Conservation (phyloP, 768 basidiomycete species). For the Rhodotorula graminis region DNA sequence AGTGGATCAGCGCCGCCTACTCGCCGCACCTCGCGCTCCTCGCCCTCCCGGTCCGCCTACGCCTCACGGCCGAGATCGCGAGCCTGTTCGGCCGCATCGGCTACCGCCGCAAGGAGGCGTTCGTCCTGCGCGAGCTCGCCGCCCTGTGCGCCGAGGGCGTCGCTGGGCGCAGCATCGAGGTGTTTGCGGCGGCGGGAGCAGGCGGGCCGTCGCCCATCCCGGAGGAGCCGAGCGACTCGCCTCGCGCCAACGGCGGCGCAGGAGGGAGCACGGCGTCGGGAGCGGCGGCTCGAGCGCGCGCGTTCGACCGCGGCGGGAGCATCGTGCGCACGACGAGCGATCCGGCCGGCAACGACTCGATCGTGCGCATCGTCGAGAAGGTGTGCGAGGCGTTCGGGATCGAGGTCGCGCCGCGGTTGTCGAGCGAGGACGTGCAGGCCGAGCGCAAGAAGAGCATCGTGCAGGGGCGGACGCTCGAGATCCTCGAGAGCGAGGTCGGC, state of each 20-base stretch:
- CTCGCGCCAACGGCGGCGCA: background rate
- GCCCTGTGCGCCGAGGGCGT: constrained; percentile 75
- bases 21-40: constrained; percentile 59
- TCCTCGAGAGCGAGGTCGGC: constrained; percentile 13
- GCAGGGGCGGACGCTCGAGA: constrained; percentile 15
- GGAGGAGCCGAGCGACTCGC: background rate
- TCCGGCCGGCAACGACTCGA: constrained; percentile 31
- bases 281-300: background rate
- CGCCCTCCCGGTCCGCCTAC: constrained; percentile 67
- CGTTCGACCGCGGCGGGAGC: background rate
- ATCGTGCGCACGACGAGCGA: constrained; percentile 28
- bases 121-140: constrained; percentile 76
- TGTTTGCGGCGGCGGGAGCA: constrained; percentile 4
- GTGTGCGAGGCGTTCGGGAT: constrained; percentile 76
- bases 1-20: constrained; percentile 30
- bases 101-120: constrained; percentile 80
- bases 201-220: constrained; percentile 4
- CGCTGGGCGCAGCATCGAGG: constrained; percentile 42
- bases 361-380: constrained; percentile 57
- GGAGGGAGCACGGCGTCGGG: background rate
- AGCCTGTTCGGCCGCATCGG: constrained; percentile 74
- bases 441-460: constrained; percentile 25
- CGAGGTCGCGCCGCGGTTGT: constrained; percentile 52
- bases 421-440: constrained; percentile 4
- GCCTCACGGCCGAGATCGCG: constrained; percentile 62